Base-by-base conservation (phyloP, 768 basidiomycete species). In the Chalciporus sphaerocephalus region DNA sequence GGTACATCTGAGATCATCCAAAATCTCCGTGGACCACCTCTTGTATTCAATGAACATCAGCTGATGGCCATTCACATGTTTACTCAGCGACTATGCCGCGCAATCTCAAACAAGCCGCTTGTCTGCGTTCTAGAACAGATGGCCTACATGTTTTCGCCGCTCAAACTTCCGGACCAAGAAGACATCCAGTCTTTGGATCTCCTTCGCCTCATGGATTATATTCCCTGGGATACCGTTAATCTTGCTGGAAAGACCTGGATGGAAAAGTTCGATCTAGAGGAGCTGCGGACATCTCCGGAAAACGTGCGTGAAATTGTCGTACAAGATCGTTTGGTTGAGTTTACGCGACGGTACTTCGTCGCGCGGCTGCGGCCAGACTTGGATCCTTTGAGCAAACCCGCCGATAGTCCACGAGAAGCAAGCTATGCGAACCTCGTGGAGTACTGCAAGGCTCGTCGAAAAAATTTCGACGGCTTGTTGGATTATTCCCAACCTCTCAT, bases 281-380 rank as follows among this genome's bases (percentile, higher is more conserved):
- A 69, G 28, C 51, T 68, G 22, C 59, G 43, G 43, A 46, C 51
- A 15, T 41, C 52, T 15, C 38, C 50, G 9, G 48, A 49, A 20
- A 79, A 75, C 39, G 61, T 85, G 16, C 57, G 72, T 40, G 85
- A 89, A 55, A 76, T 80, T 20, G 68, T 92, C 17, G 69, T 93
- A 25, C 86, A 89, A 62, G 89, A 92, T 55, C 73, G 87, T 47
- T 73, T 72, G 67, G 77, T 79, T n/a, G 87, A 87, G 58, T 87
- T 83, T 55, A 88, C 87, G 2, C 71, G 83, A 48, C 74, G 87
- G 36, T 90, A 84, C 59, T 75, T 74, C 55, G 76, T 75, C 16
- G 58, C 78, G 21, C 66, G 61, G 34, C 61, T 90, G 24, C 71
- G 88, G 40, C 66, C 56, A 17, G 91, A 92, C 61, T 59, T 93